Evolutionary conservation across 176 grass and related monocot species (phyloP), one percentile per base, ranked within the genome.

Genomic region (Carex pumila): DNA sequence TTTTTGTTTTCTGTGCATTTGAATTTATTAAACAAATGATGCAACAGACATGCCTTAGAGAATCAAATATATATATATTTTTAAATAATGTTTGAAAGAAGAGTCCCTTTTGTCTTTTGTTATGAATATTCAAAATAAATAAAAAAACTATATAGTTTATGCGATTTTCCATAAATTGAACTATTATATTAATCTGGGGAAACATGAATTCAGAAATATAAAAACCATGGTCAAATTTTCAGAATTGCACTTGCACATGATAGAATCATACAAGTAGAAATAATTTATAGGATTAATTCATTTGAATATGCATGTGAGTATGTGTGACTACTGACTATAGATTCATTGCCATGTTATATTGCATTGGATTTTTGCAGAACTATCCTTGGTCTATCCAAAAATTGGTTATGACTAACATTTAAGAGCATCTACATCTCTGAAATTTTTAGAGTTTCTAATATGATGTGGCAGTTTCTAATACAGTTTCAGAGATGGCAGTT

Each of bases 231-330:
- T 67, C 31, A 37, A 36, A 7, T 37, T 67, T 67, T 17, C 15
- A 37, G 31, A 36, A 67, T n/a, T 70, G 67, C 67, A 70, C 67
- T n/a, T 70, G 67, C 67, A 70, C 67, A 70, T 41, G 34, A 70
- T 45, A 43, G 7, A 70, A n/a, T 43, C 36, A 6, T 36, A 18
- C 31, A 3, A 13, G 62, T 69, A 69, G 14, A 69, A 39, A 37
- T 70, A 67, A 6, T 67, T 37, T 25, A 10, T n/a, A 69, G 7
- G 67, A 70, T 43, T 70, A 69, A 36, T 68, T 68, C 1, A 39
- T 3, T 7, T 32, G 13, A 69, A 69, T 69, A 39, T 69, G 2
- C 15, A 43, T 39, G 67, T 43, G 36, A 70, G 32, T 36, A 41
- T 37, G 66, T 39, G 37, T 39, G 37, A 39, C 5, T 39, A 39